These are phyloP conservation scores for Globisporangium cederbergense DNA, from an alignment of 352 stramenopile genomes.

Conservation along the genomic window DNA sequence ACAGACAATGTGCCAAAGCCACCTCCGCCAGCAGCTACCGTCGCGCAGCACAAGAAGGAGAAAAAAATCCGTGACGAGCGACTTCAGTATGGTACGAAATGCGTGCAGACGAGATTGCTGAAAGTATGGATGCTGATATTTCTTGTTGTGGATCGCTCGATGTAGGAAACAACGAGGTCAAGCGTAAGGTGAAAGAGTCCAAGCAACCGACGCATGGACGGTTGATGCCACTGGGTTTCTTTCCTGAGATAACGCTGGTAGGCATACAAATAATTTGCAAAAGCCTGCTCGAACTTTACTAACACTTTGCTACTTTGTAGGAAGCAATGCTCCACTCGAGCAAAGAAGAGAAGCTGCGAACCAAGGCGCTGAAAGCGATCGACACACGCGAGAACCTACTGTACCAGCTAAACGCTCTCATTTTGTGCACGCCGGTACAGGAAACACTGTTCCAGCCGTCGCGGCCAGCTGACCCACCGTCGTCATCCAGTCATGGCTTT, in stretches of 20 bases:
- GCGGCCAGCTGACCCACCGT: slow-evolving; percentile 27
- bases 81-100: slow-evolving; percentile 44
- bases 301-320: slow-evolving; percentile 8
- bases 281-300: no score
- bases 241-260: slow-evolving; percentile 22
- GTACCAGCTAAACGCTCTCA: slow-evolving; percentile 68
- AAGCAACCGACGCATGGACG: slow-evolving; percentile 15
- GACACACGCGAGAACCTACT: slow-evolving; percentile 60
- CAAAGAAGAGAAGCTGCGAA: slow-evolving; percentile 70
- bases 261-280: not conserved
- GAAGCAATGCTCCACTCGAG: slow-evolving; percentile 22
- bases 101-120: not conserved
- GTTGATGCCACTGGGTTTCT: slow-evolving; percentile 32
- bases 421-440: slow-evolving; percentile 64
- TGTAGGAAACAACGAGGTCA: slow-evolving; percentile 26
- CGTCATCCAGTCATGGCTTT: slow-evolving; percentile 18
- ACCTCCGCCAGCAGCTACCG: slow-evolving; percentile 14
- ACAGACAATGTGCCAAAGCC: slow-evolving; percentile 20
- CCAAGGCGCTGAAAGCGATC: slow-evolving; percentile 66
- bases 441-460: slow-evolving; percentile 53
- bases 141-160: not conserved
- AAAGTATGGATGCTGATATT: not conserved
- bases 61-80: slow-evolving; percentile 49
- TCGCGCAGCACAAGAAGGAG: slow-evolving; percentile 29
- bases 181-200: slow-evolving; percentile 13